These are phyloP conservation scores for Starmera dryadoides DNA, from an alignment of 805 yeast genomes.

Conservation along the genomic window DNA sequence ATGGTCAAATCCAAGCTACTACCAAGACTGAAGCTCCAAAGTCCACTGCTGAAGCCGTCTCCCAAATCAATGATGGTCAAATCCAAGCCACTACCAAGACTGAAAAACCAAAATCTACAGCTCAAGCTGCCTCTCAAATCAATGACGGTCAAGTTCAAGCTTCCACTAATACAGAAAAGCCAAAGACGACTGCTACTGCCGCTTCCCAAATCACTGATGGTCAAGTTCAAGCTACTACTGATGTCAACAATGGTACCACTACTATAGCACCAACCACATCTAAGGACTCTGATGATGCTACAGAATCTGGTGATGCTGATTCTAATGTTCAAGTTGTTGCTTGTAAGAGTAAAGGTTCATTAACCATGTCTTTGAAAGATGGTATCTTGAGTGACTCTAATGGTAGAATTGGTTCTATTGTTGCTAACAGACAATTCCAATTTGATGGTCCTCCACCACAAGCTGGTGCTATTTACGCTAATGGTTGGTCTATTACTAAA, in stretches of 20 bases:
- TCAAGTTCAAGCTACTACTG: slow-evolving; percentile 17
- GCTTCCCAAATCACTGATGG: slow-evolving; percentile 40
- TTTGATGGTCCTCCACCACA: slow-evolving; percentile 78
- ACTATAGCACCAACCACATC: slow-evolving; percentile 19
- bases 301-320: slow-evolving; percentile 16
- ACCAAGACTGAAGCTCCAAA: slow-evolving; percentile 7
- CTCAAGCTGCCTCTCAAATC: slow-evolving; percentile 34
- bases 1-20: too few species aligned
- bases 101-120: slow-evolving; percentile 33
- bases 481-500: slow-evolving; percentile 48
- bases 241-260: slow-evolving; percentile 5
- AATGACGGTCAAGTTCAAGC: slow-evolving; percentile 5
- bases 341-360: slow-evolving; percentile 37
- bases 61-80: slow-evolving; percentile 17
- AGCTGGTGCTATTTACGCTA: slow-evolving; percentile 60
- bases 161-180: slow-evolving; percentile 21
- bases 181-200: slow-evolving; percentile 26
- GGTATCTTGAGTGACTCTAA: slow-evolving; percentile 43
- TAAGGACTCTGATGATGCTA: slow-evolving; percentile 13
- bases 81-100: slow-evolving; percentile 22
- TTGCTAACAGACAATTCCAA: slow-evolving; percentile 72
- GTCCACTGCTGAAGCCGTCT: slow-evolving; percentile 9
- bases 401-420: slow-evolving; percentile 67
- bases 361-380: slow-evolving; percentile 43
- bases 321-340: slow-evolving; percentile 21